A percentile compares a stretch with the other conserved stretches of the same genome.
These are phyloP conservation scores for Tricholoma hemisulphureum DNA, from an alignment of 768 basidiomycete species.

Conservation along the genomic window DNA sequence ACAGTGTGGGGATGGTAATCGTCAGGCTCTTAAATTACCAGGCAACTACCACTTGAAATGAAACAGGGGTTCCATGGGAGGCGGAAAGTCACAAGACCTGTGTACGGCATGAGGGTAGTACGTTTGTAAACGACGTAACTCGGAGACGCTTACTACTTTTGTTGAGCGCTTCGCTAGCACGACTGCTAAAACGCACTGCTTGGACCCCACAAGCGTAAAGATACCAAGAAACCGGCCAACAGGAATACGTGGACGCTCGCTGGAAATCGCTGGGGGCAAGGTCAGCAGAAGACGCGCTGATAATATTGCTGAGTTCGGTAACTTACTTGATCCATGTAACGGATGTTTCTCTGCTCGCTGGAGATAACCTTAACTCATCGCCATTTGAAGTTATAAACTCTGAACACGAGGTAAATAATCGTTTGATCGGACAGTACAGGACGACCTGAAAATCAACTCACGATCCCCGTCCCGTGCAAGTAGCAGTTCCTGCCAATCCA, in stretches of 20 bases:
- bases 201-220: not conserved
- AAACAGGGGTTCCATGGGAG: not conserved
- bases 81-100: not conserved
- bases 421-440: not conserved
- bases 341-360: not conserved
- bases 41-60: not conserved
- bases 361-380: slow-evolving; percentile 2
- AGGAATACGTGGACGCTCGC: not conserved
- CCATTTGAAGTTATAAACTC: not conserved
- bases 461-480: not conserved
- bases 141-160: not conserved
- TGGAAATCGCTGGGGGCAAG: not conserved
- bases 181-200: not conserved
- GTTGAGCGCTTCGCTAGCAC: not conserved
- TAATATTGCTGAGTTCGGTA: not conserved
- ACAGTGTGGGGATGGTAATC: not conserved
- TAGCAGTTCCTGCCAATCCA: not conserved
- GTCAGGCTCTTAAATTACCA: not conserved
- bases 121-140: not conserved
- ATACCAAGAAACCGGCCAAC: not conserved
- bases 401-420: not conserved
- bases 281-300: not conserved
- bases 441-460: not conserved
- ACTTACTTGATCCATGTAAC: not conserved
- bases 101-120: not conserved